phyloP scores from a whole-genome alignment of 768 basidiomycete genomes.

The Rhodotorula graminis region DNA sequence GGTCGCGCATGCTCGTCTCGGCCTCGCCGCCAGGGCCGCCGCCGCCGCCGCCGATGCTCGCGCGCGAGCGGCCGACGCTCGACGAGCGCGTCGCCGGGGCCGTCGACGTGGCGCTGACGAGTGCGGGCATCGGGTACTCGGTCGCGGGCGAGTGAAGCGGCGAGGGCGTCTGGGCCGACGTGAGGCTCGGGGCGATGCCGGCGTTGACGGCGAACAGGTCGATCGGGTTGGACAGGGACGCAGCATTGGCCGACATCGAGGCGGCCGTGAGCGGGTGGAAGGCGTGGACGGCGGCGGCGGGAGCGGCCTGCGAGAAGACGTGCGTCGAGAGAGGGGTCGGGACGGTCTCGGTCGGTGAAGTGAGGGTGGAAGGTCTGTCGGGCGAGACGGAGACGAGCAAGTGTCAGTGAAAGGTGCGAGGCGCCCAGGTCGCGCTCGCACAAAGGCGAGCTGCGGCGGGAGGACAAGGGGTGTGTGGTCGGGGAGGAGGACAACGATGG shows the following conservation, averaged over 20 bases:
- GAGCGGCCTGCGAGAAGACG: constrained; percentile 31
- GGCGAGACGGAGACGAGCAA: background rate
- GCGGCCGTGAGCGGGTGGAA: background rate
- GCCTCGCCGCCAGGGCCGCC: background rate
- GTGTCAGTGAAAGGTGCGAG: background rate
- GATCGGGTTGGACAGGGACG: constrained; percentile 14
- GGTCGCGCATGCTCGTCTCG: background rate
- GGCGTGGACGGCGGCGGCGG: constrained; percentile 11
- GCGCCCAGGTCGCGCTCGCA: too few relatives aligned
- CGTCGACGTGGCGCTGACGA: background rate
- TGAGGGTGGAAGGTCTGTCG: constrained; percentile 7
- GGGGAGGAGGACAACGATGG: too few relatives aligned
- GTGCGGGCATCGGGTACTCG: background rate
- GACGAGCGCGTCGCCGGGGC: background rate
- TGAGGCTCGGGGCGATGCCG: constrained; percentile 25
- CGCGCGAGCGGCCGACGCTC: background rate
- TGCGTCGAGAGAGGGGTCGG: constrained; percentile 19
- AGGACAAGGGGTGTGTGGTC: background rate
- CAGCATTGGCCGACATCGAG: background rate
- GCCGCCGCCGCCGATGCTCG: background rate
- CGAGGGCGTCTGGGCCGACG: constrained; percentile 8
- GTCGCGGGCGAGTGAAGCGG: background rate
- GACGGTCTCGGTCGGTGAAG: constrained; percentile 5
- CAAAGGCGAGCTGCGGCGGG: background rate
- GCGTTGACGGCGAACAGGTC: constrained; percentile 28